Evolutionary conservation across 441 rosid genomes (phyloP), one percentile per base, ranked within the genome.

Genomic region (Bruguiera hainesii): DNA sequence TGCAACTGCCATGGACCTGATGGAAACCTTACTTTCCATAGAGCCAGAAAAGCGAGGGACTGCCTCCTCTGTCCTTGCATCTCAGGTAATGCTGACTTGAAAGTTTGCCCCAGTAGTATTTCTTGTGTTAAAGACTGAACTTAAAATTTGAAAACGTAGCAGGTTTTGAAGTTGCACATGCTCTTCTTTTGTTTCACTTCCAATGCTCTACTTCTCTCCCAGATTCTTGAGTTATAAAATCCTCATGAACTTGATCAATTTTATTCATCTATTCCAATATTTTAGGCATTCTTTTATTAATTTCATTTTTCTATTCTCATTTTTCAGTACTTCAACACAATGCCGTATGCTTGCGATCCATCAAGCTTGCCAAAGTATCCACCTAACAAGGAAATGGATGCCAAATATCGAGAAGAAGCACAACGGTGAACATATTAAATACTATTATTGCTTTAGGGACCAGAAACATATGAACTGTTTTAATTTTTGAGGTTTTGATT

Each of bases 311-410:
- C 39, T 63, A 53, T 53, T 53, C 58, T 30, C 19, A 10, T 61
- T 56, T 29, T 74, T 39, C 83, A 91, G 99, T 91, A 87, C 73
- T 91, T 95, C 84, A 81, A 59, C 28, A 82, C 87, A 29, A 60
- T 59, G 72, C 99, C 99, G 61, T 83, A 75, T 56, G 87, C 98
- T 1, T 91, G 97, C 72, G 90, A 88, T n/a, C 97, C 97, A 33
- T 90, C 98, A 66, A 81, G 82, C 75, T 80, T 95, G 80, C 98
- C 98, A 53, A 85, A 83, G 78, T 95, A 91, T 76, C 83, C 94
- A 56, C 97, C 99, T 63, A 95, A 83, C 76, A 95, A 85, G 73
- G 99, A 95, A 83, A 86, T 95, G 69, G 98, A 91, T 78, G 99
- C 90, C 64, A 91, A 88, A 79, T 61, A 64, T 58, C 87, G 96